These are phyloP conservation scores for Wickerhamiella australiensis DNA, from an alignment of 805 yeast species.

Conservation along the genomic window DNA sequence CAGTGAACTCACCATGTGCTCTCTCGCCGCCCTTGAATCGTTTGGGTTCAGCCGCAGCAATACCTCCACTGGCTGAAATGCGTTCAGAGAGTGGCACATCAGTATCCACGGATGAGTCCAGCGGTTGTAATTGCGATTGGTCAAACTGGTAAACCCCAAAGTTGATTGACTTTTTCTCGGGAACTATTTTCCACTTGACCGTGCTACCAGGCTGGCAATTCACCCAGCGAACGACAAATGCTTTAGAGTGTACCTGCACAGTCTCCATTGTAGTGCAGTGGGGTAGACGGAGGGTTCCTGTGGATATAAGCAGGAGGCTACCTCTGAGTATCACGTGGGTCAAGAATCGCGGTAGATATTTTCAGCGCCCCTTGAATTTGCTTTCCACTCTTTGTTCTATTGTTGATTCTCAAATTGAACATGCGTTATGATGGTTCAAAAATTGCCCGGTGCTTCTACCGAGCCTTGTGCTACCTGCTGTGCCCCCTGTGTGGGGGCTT, in stretches of 20 bases:
- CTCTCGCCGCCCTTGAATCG: slow-evolving; percentile 48
- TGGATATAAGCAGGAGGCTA: too few relatives aligned
- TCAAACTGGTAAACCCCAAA: slow-evolving; percentile 25
- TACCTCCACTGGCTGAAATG: slow-evolving; percentile 42
- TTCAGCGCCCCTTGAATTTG: too few relatives aligned
- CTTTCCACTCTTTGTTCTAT: too few relatives aligned
- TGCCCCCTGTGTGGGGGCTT: too few relatives aligned
- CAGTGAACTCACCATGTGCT: slow-evolving; percentile 43
- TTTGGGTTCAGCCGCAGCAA: slow-evolving; percentile 43
- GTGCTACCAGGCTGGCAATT: slow-evolving; percentile 54
- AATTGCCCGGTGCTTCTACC: too few relatives aligned
- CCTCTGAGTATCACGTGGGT: too few relatives aligned
- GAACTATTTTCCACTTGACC: slow-evolving; percentile 72
- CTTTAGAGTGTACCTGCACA: slow-evolving; percentile 77
- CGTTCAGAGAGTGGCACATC: slow-evolving; percentile 32
- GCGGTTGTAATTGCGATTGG: slow-evolving; percentile 15
- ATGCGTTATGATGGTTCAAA: too few relatives aligned
- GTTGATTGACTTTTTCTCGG: slow-evolving; percentile 51
- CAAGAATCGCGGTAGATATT: too few relatives aligned
- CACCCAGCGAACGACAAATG: slow-evolving; percentile 86
- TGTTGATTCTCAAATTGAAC: too few relatives aligned
- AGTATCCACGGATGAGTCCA: slow-evolving; percentile 16
- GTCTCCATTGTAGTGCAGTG: too few relatives aligned
- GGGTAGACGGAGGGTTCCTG: too few relatives aligned
- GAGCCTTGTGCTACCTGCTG: too few relatives aligned